These are phyloP conservation scores for Tuber microsphaerosporum DNA, from an alignment of 495 filamentous ascomycete genomes.

Conservation along the genomic window DNA sequence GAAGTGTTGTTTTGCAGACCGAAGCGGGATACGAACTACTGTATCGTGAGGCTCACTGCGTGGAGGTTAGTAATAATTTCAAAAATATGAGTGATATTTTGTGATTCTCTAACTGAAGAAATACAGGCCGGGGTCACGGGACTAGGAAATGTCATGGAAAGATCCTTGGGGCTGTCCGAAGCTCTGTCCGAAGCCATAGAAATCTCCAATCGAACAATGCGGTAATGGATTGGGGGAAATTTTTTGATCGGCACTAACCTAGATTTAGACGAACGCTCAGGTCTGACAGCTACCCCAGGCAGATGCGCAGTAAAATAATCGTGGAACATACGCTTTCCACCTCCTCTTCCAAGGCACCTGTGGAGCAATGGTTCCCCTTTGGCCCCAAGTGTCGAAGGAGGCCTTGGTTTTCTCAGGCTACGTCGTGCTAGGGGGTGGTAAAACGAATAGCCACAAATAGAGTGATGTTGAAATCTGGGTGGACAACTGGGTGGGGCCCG, in stretches of 20 bases:
- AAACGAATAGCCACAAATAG: not conserved
- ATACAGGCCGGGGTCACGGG: not conserved
- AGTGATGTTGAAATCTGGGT: not conserved
- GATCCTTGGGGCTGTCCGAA: not conserved
- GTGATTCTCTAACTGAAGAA: not conserved
- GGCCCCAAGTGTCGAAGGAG: not conserved
- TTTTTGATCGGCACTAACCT: not conserved
- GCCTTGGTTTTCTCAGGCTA: not conserved
- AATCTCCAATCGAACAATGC: not conserved
- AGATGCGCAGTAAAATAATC: conserved; percentile 96
- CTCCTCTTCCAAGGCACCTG: not conserved
- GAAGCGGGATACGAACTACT: conserved; percentile 93
- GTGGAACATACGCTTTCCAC: conserved; percentile 59
- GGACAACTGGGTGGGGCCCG: not conserved
- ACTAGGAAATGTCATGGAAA: not conserved
- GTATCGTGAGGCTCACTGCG: conserved; percentile 44
- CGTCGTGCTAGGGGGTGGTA: not conserved
- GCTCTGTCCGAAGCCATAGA: not conserved
- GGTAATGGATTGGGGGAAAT: not conserved
- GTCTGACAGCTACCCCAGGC: conserved; percentile 72
- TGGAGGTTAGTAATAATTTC: not conserved
- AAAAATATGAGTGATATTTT: not conserved
- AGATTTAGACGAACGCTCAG: not conserved
- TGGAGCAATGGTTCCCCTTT: not conserved
- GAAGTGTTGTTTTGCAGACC: conserved; percentile 92